Evolutionary conservation across 2,329 filamentous ascomycete genomes (phyloP).

Genomic region (Fusarium falciforme): DNA sequence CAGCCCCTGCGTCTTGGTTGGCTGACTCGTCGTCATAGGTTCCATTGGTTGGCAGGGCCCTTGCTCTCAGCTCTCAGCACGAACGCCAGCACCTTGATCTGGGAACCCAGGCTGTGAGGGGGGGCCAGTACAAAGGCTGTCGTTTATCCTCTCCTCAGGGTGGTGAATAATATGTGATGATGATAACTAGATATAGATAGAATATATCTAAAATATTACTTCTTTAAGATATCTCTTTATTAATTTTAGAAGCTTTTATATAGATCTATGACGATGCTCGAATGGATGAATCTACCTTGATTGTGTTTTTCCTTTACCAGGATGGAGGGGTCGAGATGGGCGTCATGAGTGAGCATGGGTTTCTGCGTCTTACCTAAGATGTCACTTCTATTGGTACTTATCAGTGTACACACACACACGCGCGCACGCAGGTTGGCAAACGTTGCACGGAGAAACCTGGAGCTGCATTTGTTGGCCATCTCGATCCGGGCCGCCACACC

Average conservation of each 20-base stretch:
- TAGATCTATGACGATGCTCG: background rate
- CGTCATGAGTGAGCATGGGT: background rate
- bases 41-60: background rate
- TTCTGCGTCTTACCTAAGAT: background rate
- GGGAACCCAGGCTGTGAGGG: conserved; percentile 18
- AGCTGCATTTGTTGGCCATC: conserved; percentile 21
- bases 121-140: background rate
- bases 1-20: background rate
- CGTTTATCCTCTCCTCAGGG: background rate
- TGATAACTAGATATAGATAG: background rate
- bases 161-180: background rate
- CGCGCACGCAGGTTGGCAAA: background rate
- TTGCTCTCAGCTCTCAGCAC: background rate
- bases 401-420: background rate
- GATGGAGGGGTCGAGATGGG: conserved; percentile 13
- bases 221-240: background rate
- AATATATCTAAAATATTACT: background rate
- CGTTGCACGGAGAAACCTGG: conserved; percentile 7
- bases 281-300: background rate
- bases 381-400: background rate
- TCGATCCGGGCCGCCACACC: conserved; percentile 38
- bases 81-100: conserved; percentile 12
- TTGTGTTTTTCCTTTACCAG: background rate
- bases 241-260: background rate
- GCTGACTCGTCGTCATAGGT: conserved; percentile 14